These are phyloP conservation scores for Cucumis cinereus DNA, from an alignment of 306 rosid species.

Conservation along the genomic window DNA sequence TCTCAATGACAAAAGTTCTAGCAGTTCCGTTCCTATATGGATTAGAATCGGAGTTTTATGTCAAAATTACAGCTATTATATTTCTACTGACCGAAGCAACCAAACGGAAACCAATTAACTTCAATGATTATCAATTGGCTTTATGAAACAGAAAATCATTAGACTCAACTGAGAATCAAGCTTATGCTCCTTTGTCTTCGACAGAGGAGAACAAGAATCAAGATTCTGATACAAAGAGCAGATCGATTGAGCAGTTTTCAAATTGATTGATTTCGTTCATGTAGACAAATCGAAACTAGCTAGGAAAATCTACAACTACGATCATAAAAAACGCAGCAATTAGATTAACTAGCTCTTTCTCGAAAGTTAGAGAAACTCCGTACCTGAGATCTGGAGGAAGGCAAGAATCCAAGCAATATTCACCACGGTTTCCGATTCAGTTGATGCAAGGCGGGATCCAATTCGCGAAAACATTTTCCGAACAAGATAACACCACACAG, in stretches of 20 bases:
- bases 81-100: not conserved
- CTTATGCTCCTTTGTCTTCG: not conserved
- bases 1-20: not conserved
- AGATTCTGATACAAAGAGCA: not conserved
- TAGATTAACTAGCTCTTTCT: not conserved
- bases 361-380: not conserved
- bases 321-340: not conserved
- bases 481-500: not conserved
- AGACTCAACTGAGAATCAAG: not conserved
- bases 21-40: not conserved
- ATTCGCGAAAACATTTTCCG: constrained; percentile 15
- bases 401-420: constrained; percentile 7
- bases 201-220: not conserved
- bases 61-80: not conserved
- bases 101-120: not conserved
- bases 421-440: constrained; percentile 81
- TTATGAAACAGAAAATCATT: not conserved
- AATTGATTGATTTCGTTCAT: not conserved
- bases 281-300: constrained; percentile 2
- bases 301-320: not conserved
- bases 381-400: constrained; percentile 13
- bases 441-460: constrained; percentile 96
- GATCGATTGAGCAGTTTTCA: not conserved
- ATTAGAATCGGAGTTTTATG: not conserved
- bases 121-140: not conserved